Base-by-base conservation (phyloP, 169 alveolate species). In the Cystoisospora suis region DNA sequence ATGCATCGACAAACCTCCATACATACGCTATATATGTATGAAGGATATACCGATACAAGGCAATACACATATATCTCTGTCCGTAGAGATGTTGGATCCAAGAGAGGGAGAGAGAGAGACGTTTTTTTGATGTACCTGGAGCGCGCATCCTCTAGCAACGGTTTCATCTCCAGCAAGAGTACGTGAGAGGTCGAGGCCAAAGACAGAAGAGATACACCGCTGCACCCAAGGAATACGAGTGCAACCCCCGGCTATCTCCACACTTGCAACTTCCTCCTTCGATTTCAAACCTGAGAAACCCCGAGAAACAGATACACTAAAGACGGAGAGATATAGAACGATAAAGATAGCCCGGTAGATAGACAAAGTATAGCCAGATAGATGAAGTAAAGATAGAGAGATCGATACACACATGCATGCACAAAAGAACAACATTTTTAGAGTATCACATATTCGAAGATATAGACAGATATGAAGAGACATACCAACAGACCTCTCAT, bases 101-200 rank as follows among this genome's bases (percentile, higher is more conserved):
- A 5, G 75, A 70, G 53, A 23, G 44, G 40, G 86, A 81, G 59
- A 4, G 79, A 44, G 38, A 36, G 69, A 15, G 86, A 69, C 3
- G 29, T 32, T 65, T 38, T 70, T 34, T 34, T 32, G n/a, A n/a
- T n/a, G n/a, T 29, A 98, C 98, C 95, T 95, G 97, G 56, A 98
- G 94, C 0, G 99, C 99, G 93, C 99, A 97, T 1, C 99, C 99
- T 90, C 99, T 97, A 17, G 99, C 99, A 15, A 99, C 98, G 49
- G 99, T 97, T 94, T 98, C 99, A 91, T 97, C 99, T 34, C 99
- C 98, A 79, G 98, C 96, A 70, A 98, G 96, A 6, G 99, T 99
- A 92, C 98, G 97, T 53, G 98, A 95, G 32, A 97, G 95, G 36
- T 89, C 95, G 58, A 93, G 94, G 75, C 95, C 94, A 92, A 98